Conservation (phyloP, 2,329 filamentous ascomycete species). For the Arthrobotrys musiformis region DNA sequence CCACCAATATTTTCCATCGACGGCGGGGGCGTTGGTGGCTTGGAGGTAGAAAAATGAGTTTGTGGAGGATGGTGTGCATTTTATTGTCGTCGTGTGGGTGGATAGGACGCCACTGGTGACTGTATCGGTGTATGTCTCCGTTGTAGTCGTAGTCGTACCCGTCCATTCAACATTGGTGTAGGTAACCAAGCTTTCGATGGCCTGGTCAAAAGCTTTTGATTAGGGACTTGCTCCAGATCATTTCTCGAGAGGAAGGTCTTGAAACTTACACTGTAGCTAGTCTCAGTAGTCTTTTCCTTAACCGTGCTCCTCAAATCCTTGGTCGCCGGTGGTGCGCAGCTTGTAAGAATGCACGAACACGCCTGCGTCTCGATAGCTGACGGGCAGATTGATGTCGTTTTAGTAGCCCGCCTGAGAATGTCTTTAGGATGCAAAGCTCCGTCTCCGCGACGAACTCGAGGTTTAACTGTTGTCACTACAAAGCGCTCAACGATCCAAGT, state of each 20-base stretch:
- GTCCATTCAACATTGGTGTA: constrained; percentile 36
- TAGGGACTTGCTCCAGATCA: neutral
- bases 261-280: neutral
- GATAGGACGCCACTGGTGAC: neutral
- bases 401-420: constrained; percentile 12
- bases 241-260: too few relatives aligned
- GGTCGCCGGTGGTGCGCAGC: constrained; percentile 1
- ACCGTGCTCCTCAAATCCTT: constrained; percentile 26
- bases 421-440: constrained; percentile 11
- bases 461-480: constrained; percentile 15
- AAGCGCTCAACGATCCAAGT: constrained; percentile 39
- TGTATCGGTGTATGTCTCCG: constrained; percentile 3
- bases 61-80: constrained; percentile 24
- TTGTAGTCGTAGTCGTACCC: neutral
- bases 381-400: constrained; percentile 47
- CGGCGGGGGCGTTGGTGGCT: constrained; percentile 21
- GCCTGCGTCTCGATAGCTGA: constrained; percentile 22
- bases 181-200: constrained; percentile 3
- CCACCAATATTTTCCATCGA: constrained; percentile 39
- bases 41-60: constrained; percentile 36
- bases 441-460: neutral
- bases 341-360: constrained; percentile 28
- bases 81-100: constrained; percentile 32
- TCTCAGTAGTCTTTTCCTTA: constrained; percentile 1
- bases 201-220: neutral